A percentile compares a stretch with the other conserved stretches of the same genome.
Evolutionary conservation across 345 rosid genomes (phyloP).

Genomic region (Pugionium cornutum): DNA sequence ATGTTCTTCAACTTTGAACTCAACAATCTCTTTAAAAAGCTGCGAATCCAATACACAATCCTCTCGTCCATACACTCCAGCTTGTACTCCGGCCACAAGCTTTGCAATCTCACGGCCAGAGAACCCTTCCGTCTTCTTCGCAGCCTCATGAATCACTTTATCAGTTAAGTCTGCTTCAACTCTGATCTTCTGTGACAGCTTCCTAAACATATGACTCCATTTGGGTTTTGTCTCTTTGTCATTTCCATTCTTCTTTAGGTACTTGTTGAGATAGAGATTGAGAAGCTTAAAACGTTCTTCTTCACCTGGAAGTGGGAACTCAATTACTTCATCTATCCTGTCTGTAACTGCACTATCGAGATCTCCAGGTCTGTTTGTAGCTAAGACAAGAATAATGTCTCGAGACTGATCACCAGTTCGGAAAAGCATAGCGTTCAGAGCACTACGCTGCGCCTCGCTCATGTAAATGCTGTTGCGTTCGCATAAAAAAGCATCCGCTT

Average conservation of each 20-base stretch:
- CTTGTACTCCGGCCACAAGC: conserved; percentile 88
- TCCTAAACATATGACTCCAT: conserved; percentile 54
- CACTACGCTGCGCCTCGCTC: conserved; percentile 96
- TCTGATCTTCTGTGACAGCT: conserved; percentile 60
- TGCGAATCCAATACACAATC: conserved; percentile 70
- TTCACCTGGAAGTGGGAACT: conserved; percentile 87
- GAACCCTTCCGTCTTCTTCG: conserved; percentile 80
- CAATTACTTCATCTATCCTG: conserved; percentile 85
- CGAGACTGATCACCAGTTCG: conserved; percentile 96
- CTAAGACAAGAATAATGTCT: conserved; percentile 83
- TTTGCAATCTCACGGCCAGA: conserved; percentile 96
- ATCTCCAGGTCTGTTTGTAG: conserved; percentile 93
- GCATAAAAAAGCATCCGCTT: conserved; percentile 95
- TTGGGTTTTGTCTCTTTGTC: conserved; percentile 36
- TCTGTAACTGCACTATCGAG: conserved; percentile 90
- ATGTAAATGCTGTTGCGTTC: conserved; percentile 87
- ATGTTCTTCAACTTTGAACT: conserved; percentile 82
- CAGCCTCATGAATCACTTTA: conserved; percentile 69
- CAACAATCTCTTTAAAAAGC: conserved; percentile 73
- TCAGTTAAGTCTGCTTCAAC: conserved; percentile 61
- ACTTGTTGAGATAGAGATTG: conserved; percentile 67
- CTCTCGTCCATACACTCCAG: conserved; percentile 75
- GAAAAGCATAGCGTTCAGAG: conserved; percentile 85
- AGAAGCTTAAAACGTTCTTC: conserved; percentile 80
- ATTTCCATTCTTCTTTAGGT: conserved; percentile 48